These are phyloP conservation scores for Begonia masoniana DNA, from an alignment of 306 rosid species.

Conservation along the genomic window DNA sequence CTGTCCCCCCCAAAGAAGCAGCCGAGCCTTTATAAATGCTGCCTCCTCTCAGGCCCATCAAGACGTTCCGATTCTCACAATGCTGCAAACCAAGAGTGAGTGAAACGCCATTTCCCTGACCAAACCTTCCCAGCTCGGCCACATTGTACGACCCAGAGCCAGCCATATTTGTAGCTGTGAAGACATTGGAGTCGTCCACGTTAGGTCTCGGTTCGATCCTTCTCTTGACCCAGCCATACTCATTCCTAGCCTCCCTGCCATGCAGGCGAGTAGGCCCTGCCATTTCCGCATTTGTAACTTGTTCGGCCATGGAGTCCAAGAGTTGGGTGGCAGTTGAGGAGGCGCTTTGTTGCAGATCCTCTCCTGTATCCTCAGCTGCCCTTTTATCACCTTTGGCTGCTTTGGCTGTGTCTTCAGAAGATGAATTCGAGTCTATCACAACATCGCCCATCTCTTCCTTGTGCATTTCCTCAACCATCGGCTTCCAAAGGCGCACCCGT, in stretches of 20 bases:
- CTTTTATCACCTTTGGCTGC: constrained; percentile 32
- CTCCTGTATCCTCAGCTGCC: constrained; percentile 29
- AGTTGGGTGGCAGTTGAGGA: constrained; percentile 31
- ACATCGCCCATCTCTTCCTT: constrained; percentile 57
- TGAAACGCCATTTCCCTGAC: constrained; percentile 43
- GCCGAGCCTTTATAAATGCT: constrained; percentile 34
- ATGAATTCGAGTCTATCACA: constrained; percentile 53
- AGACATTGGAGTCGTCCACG: constrained; percentile 29
- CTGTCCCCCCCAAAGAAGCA: constrained; percentile 33
- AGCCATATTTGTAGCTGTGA: constrained; percentile 26
- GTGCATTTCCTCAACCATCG: constrained; percentile 89
- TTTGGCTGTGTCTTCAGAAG: constrained; percentile 45
- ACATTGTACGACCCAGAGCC: constrained; percentile 41
- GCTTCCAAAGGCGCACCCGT: constrained; percentile 82
- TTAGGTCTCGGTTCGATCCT: constrained; percentile 32
- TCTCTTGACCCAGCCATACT: constrained; percentile 16
- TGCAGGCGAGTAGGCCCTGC: constrained; percentile 15
- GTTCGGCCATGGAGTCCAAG: constrained; percentile 33
- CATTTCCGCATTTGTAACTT: constrained; percentile 28
- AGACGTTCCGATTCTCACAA: constrained; percentile 41
- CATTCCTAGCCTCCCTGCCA: constrained; percentile 22
- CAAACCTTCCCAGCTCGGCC: constrained; percentile 45
- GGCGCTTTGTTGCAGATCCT: constrained; percentile 43
- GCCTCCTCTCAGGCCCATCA: constrained; percentile 46
- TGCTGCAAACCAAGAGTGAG: constrained; percentile 76